phyloP scores from a whole-genome alignment of 1,139 yeast species.

The Suhomyces wounanorum region DNA sequence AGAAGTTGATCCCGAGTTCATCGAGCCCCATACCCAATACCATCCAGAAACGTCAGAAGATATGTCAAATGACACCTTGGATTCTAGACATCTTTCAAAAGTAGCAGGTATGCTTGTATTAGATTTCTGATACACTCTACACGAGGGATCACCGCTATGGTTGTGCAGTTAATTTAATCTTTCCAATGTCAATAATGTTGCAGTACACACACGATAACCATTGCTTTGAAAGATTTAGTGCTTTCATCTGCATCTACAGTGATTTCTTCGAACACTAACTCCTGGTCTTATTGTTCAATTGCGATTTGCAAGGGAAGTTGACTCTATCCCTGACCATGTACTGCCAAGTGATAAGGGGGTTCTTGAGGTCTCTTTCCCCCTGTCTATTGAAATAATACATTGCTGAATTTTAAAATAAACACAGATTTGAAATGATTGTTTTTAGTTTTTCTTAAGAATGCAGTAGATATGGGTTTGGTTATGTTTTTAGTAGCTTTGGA shows the following conservation, averaged over 20 bases:
- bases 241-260: slow-evolving; percentile 26
- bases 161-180: slow-evolving; percentile 2
- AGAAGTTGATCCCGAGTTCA: slow-evolving; percentile 18
- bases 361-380: slow-evolving; percentile 13
- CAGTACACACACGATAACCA: slow-evolving; percentile 36
- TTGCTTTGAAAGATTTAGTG: slow-evolving; percentile 21
- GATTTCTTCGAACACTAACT: slow-evolving; percentile 10
- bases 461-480: slow-evolving; percentile 36
- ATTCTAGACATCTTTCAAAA: slow-evolving; percentile 53
- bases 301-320: slow-evolving; percentile 31
- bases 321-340: slow-evolving; percentile 37
- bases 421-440: slow-evolving; percentile 35
- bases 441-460: slow-evolving; percentile 31
- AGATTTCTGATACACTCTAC: slow-evolving; percentile 41
- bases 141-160: neutral
- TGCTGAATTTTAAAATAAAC: slow-evolving; percentile 30
- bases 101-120: slow-evolving; percentile 58
- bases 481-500: slow-evolving; percentile 16
- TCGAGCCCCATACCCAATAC: slow-evolving; percentile 25
- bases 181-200: slow-evolving; percentile 30
- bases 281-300: slow-evolving; percentile 11
- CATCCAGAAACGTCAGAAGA: slow-evolving; percentile 19
- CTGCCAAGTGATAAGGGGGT: slow-evolving; percentile 25
- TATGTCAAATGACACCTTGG: slow-evolving; percentile 39
- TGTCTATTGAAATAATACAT: slow-evolving; percentile 12